Evolutionary conservation across 2,329 filamentous ascomycete species (phyloP), one percentile per base, ranked within the genome.

Genomic region (Aspergillus quadricinctus): DNA sequence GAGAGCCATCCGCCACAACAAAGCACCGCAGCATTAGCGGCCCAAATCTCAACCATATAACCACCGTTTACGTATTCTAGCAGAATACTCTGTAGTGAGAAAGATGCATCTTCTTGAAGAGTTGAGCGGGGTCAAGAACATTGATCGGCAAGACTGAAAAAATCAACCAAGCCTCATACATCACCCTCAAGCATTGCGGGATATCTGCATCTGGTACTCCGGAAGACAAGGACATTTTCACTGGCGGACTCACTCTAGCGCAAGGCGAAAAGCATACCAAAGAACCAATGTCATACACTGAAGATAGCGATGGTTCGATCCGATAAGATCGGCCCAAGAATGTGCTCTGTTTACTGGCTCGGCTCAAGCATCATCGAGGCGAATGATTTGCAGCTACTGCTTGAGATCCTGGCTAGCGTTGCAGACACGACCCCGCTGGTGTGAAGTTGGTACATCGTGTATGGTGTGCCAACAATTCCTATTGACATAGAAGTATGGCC

Each of bases 171-270:
- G 49, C 56, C 53, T 57, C 51, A 37, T 37, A 37, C 31, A 17
- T 40, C 50, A 48, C 27, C 43, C 48, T 59, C 50, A 48, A 54
- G 51, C 55, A 61, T 57, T 61, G 59, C 57, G 59, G 59, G 59
- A 57, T 61, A 60, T 46, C 21, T 25, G 14, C 7, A 37, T 37
- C 2, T 17, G 14, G 31, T 7, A 37, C 5, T 37, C 14, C 14
- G 31, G 2, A 37, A 17, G n/a, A 7, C 2, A 37, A 17, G 31
- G 14, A 37, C 1, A 37, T 7, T 17, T 37, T 37, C 31, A 37
- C 31, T 37, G 31, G 31, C 31, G 31, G 31, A 37, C 14, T 37
- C 14, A 2, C 31, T 35, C 14, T 37, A 37, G 31, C 17, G 31
- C 31, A 43, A 43, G 40, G 40, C 21, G 40, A 43, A 10, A 43